These are phyloP conservation scores for Populus trichocarpa DNA, from an alignment of 441 rosid genomes.

Conservation along the genomic window DNA sequence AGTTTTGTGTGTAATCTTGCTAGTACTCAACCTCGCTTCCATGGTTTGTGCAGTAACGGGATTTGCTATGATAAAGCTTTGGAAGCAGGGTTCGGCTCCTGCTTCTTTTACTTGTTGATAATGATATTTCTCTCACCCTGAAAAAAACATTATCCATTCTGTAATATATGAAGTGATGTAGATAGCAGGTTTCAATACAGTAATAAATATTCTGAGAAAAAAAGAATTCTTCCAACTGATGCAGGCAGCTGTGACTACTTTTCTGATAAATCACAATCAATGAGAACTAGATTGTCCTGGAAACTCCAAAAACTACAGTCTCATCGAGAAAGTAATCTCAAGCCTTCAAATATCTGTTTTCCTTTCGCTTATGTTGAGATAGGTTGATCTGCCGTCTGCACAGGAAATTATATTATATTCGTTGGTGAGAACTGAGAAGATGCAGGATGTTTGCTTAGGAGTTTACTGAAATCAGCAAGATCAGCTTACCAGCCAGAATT, in stretches of 20 bases:
- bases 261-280: neutral
- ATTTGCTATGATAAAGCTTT: too few species aligned
- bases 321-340: neutral
- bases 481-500: slow-evolving; percentile 73
- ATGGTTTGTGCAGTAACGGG: too few species aligned
- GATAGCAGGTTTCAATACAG: neutral
- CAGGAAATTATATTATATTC: neutral
- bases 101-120: too few species aligned
- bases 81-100: too few species aligned
- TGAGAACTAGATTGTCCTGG: neutral
- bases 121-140: too few species aligned
- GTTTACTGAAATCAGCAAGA: neutral
- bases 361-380: slow-evolving; percentile 15
- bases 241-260: neutral
- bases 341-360: neutral
- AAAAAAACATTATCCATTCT: neutral
- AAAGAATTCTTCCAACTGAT: neutral
- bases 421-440: neutral
- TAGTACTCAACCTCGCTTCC: neutral
- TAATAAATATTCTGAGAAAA: neutral
- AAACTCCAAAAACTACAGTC: neutral
- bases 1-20: neutral
- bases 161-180: neutral
- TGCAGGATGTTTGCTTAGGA: neutral
- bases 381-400: slow-evolving; percentile 47